Evolutionary conservation across 805 yeast species (phyloP).

Genomic region (Scheffersomyces spartinae): DNA sequence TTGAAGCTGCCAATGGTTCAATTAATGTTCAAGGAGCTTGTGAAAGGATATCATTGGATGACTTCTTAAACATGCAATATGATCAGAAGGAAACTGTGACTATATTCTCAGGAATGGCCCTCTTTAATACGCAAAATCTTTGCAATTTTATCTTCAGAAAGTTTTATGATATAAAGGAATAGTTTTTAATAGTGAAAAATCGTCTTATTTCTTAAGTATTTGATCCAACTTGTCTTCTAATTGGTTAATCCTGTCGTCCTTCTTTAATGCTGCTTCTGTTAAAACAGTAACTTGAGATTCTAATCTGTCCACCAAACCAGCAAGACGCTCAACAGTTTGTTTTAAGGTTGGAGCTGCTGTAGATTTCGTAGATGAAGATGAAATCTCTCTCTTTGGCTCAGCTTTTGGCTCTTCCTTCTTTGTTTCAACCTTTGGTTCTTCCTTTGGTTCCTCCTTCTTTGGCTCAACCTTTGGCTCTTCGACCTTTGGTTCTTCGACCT

Average conservation of each 20-base stretch:
- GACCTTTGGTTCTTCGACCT: slow-evolving; percentile 8
- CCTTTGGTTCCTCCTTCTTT: slow-evolving; percentile 8
- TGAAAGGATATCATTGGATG: slow-evolving; percentile 53
- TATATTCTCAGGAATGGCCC: slow-evolving; percentile 57
- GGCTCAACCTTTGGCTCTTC: slow-evolving; percentile 11
- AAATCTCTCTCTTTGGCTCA: slow-evolving; percentile 5
- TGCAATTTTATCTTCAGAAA: slow-evolving; percentile 61
- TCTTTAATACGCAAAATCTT: slow-evolving; percentile 57
- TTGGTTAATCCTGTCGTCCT: slow-evolving; percentile 47
- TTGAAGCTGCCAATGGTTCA: slow-evolving; percentile 67
- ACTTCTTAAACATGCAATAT: slow-evolving; percentile 62
- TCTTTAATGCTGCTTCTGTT: slow-evolving; percentile 43
- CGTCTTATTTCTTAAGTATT: slow-evolving; percentile 29
- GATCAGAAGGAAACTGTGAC: slow-evolving; percentile 44
- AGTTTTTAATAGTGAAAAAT: too few species aligned
- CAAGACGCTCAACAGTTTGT: slow-evolving; percentile 59
- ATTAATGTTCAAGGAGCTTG: slow-evolving; percentile 54
- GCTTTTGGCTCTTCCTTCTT: slow-evolving; percentile 11
- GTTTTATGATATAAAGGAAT: slow-evolving; percentile 57
- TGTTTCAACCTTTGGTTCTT: slow-evolving; percentile 1
- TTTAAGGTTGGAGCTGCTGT: slow-evolving; percentile 50
- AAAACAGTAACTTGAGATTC: slow-evolving; percentile 45
- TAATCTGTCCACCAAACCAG: slow-evolving; percentile 42
- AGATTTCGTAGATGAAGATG: slow-evolving; percentile 13
- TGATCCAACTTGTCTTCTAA: slow-evolving; percentile 54